Evolutionary conservation across 108 stramenopile genomes (phyloP).

Genomic region (Asterionellopsis glacialis): DNA sequence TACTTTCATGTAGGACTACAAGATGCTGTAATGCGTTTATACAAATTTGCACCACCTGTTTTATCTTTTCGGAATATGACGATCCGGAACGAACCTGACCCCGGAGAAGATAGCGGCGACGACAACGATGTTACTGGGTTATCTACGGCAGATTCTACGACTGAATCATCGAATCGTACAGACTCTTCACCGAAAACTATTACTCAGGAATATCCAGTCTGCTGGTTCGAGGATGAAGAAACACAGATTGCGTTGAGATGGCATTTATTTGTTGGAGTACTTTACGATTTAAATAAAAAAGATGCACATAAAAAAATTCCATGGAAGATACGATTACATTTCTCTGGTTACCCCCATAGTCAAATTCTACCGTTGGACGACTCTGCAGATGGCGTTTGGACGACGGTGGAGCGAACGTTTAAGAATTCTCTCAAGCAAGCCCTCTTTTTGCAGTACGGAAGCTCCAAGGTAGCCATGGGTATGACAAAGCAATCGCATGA

Average conservation of each 20-base stretch:
- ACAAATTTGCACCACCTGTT: constrained; percentile 54
- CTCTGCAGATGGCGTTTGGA: constrained; percentile 13
- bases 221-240: constrained; percentile 83
- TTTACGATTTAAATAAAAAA: constrained; percentile 13
- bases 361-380: constrained; percentile 56
- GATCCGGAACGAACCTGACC: constrained; percentile 22
- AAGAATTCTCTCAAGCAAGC: constrained; percentile 85
- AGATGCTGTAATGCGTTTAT: constrained; percentile 47
- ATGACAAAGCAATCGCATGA: constrained; percentile 60
- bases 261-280: constrained; percentile 73
- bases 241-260: constrained; percentile 62
- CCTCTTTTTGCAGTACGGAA: constrained; percentile 60
- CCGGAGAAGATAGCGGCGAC: constrained; percentile 3
- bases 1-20: constrained; percentile 68
- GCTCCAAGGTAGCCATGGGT: constrained; percentile 56
- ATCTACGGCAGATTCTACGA: constrained; percentile 2
- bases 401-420: constrained; percentile 42
- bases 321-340: constrained; percentile 78
- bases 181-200: not conserved
- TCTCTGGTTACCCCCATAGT: constrained; percentile 57
- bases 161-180: not conserved
- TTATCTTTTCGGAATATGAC: constrained; percentile 19
- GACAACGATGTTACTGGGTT: constrained; percentile 12
- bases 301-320: constrained; percentile 31
- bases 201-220: constrained; percentile 34